These are phyloP conservation scores for Amanita rimosa DNA, from an alignment of 768 basidiomycete genomes.

Conservation along the genomic window DNA sequence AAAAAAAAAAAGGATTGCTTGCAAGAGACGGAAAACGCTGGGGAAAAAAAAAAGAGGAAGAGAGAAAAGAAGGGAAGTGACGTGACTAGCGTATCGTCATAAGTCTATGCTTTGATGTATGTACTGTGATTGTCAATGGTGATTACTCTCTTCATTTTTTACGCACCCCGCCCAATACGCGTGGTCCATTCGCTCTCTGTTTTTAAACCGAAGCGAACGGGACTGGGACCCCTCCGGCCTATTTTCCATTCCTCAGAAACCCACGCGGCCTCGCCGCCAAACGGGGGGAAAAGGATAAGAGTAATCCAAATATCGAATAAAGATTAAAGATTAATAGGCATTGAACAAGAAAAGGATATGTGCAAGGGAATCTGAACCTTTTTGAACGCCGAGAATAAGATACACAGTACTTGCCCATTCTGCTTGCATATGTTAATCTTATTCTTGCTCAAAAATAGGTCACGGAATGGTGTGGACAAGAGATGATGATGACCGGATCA, in stretches of 20 bases:
- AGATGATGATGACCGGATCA: background rate
- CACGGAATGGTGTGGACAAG: background rate
- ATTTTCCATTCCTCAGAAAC: background rate
- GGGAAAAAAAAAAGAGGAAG: background rate
- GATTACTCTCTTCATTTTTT: background rate
- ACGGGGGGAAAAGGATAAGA: background rate
- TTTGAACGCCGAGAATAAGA: constrained; percentile 1
- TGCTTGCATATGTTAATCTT: background rate
- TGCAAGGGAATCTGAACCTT: background rate
- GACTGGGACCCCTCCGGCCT: background rate
- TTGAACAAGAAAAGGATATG: background rate
- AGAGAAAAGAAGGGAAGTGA: background rate
- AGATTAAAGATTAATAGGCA: background rate
- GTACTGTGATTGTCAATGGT: background rate
- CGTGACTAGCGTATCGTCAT: constrained; percentile 5
- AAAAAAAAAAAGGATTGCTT: no score
- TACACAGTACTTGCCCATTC: background rate
- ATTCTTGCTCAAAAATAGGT: background rate
- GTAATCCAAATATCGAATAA: background rate
- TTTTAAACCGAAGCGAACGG: background rate
- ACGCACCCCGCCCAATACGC: background rate
- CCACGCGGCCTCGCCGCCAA: background rate
- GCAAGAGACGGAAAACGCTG: background rate
- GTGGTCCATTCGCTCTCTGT: background rate
- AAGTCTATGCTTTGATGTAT: background rate